Conservation (phyloP, 75 land plant genomes). For the Larix kaempferi region DNA sequence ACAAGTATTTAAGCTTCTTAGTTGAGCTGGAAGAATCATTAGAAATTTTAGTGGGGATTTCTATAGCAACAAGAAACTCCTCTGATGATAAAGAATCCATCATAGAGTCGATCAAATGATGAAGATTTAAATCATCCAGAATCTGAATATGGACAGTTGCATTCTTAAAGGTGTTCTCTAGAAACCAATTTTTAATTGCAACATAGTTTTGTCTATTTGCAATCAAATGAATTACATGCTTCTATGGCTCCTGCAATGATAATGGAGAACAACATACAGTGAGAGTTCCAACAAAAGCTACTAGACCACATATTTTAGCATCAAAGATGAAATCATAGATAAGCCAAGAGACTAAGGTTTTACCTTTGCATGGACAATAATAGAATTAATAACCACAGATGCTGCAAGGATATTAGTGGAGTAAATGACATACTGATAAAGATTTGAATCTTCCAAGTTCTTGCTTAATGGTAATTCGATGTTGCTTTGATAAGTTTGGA, state of each 20-base stretch:
- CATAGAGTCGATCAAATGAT: not conserved
- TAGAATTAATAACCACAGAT: constrained; percentile 73
- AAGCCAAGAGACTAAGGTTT: not conserved
- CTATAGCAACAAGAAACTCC: constrained; percentile 59
- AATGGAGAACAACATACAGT: not conserved
- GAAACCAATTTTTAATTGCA: constrained; percentile 74
- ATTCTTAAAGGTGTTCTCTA: constrained; percentile 27
- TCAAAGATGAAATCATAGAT: not conserved
- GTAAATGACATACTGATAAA: constrained; percentile 58
- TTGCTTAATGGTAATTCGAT: not conserved
- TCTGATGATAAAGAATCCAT: constrained; percentile 23
- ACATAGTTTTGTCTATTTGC: constrained; percentile 63
- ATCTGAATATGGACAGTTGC: constrained; percentile 53
- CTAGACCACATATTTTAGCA: constrained; percentile 1
- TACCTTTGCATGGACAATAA: constrained; percentile 55
- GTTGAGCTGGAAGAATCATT: constrained; percentile 2
- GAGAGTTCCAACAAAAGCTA: not conserved
- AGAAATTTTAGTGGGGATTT: not conserved
- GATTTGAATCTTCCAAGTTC: constrained; percentile 27
- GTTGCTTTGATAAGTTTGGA: constrained; percentile 14
- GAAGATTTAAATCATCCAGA: constrained; percentile 38
- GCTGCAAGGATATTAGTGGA: constrained; percentile 69
- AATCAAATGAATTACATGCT: constrained; percentile 66
- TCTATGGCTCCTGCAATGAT: constrained; percentile 51
- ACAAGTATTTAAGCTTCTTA: constrained; percentile 71